Evolutionary conservation across 305 asterid species (phyloP).

Genomic region (Plantago coronopus): DNA sequence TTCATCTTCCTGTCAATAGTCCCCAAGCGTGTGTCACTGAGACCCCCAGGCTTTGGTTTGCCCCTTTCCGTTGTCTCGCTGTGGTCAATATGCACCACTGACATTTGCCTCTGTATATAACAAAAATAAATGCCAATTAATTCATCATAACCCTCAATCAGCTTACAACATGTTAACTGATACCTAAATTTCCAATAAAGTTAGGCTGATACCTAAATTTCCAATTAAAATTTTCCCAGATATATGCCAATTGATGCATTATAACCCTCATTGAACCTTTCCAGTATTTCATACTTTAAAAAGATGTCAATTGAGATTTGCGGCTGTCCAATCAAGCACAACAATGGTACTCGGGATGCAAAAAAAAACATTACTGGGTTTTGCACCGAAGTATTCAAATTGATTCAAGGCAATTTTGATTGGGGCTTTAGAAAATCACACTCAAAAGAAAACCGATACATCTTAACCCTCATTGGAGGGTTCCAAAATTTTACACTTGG

Average conservation of each 20-base stretch:
- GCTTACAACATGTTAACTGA: too few species aligned
- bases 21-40: conserved; percentile 85
- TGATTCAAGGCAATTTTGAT: not conserved
- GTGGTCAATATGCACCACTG: conserved; percentile 94
- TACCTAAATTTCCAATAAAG: too few species aligned
- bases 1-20: conserved; percentile 91
- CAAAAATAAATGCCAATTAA: conserved; percentile 5
- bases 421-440: too few species aligned
- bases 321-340: not conserved
- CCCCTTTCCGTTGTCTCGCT: conserved; percentile 94
- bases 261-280: conserved; percentile 9
- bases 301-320: too few species aligned
- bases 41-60: conserved; percentile 85
- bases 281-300: too few species aligned
- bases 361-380: not conserved
- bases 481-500: too few species aligned
- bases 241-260: not conserved
- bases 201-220: too few species aligned
- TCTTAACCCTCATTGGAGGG: too few species aligned
- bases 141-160: conserved; percentile 7
- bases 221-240: conserved; percentile 7
- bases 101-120: conserved; percentile 85
- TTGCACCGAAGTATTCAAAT: not conserved
- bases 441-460: too few species aligned
- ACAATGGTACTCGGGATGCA: too few species aligned